Evolutionary conservation across 768 basidiomycete genomes (phyloP), one percentile per base, ranked within the genome.

Genomic region (Atractiella rhizophila): DNA sequence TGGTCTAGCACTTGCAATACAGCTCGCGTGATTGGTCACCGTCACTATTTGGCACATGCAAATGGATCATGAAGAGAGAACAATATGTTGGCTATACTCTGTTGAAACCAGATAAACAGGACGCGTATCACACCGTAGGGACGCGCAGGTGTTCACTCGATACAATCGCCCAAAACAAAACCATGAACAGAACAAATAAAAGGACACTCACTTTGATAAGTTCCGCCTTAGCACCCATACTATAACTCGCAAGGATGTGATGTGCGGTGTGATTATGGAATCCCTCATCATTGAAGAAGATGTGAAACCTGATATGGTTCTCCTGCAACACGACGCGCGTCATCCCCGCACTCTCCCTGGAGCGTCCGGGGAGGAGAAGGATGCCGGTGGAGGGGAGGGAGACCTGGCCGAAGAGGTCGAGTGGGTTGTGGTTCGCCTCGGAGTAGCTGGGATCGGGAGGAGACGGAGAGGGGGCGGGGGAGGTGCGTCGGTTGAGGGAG

Each of bases 241-340:
- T 38, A 26, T 38, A 47, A 37, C 32, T 28, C 15, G 46, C 46
- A 15, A 47, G 41, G 15, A 47, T 29, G 21, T 32, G 31, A 21
- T 47, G 46, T 4, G 44, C 35, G 28, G 43, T 28, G 24, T 47
- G 46, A 21, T 47, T 47, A 33, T 47, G 46, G 10, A 47, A 31
- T 21, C 46, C 46, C 28, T 28, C 43, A 15, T 28, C 26, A 15
- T n/a, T 44, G 35, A 47, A 44, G 12, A 28, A 33, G 25, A 41
- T 43, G 30, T 47, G 45, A 27, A 28, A 46, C 40, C 43, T 27
- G 24, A 13, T 8, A 20, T 27, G 20, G 18, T 28, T 37, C 37
- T 43, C 42, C 39, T 43, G 42, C 21, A 43, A 28, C 4, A 25
- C 37, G 11, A 28, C 35, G 23, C 23, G 37, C 20, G 27, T 23